Evolutionary conservation across 2,329 filamentous ascomycete genomes (phyloP).

Genomic region (Trichoderma gracile): DNA sequence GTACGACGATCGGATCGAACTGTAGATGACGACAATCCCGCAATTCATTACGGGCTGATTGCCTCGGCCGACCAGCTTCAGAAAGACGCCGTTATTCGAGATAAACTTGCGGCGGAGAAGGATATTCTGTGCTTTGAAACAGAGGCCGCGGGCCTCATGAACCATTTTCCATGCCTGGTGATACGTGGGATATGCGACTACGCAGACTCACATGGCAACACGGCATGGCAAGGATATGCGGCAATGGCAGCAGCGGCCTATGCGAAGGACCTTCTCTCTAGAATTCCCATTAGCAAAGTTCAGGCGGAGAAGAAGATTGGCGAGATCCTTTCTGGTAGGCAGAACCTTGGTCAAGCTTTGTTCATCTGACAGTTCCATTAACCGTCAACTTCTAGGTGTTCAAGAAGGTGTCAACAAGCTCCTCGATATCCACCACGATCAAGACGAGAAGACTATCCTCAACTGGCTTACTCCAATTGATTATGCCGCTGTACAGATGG

Average conservation of each 20-base stretch:
- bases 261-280: constrained; percentile 31
- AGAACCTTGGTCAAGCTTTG: neutral
- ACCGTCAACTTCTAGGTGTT: neutral
- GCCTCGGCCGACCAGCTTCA: constrained; percentile 3
- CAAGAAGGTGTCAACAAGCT: constrained; percentile 3
- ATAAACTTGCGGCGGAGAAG: neutral
- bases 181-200: neutral
- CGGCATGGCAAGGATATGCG: neutral
- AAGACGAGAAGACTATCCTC: constrained; percentile 28
- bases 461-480: constrained; percentile 44
- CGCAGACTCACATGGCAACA: neutral
- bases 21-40: constrained; percentile 20
- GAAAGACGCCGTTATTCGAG: neutral
- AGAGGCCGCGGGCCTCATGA: constrained; percentile 13
- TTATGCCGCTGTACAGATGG: constrained; percentile 42
- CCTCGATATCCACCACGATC: neutral
- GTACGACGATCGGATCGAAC: neutral
- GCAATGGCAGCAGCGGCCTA: constrained; percentile 33
- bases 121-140: constrained; percentile 11
- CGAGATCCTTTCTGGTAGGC: constrained; percentile 18
- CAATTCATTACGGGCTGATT: constrained; percentile 8
- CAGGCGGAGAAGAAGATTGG: constrained; percentile 24
- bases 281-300: constrained; percentile 26
- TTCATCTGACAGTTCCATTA: too few relatives aligned
- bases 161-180: neutral